A percentile compares a stretch with the other conserved stretches of the same genome.
Evolutionary conservation across 345 rosid species (phyloP).

Genomic region (Gossypium australe): DNA sequence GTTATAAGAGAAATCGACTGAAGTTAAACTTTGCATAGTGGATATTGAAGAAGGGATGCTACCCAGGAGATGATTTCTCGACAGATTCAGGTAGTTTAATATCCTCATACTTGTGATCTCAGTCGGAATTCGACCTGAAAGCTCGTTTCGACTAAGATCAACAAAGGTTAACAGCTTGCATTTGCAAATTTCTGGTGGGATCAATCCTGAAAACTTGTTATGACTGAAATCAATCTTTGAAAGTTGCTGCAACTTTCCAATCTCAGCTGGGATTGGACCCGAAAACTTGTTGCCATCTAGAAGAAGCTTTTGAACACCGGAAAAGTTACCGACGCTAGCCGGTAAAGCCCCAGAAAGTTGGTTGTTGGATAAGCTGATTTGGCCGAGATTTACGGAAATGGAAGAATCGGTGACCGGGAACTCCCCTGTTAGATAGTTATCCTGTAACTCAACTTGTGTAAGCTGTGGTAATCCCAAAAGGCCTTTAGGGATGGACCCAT

Average conservation of each 20-base stretch:
- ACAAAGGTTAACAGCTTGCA: constrained; percentile 77
- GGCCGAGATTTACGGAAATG: constrained; percentile 54
- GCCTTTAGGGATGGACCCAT: constrained; percentile 80
- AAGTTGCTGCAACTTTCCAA: constrained; percentile 73
- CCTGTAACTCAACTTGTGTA: constrained; percentile 75
- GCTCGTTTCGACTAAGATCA: constrained; percentile 76
- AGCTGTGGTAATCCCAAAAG: constrained; percentile 65
- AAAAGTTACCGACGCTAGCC: constrained; percentile 60
- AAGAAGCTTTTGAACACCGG: constrained; percentile 82
- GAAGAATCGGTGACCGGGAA: constrained; percentile 45
- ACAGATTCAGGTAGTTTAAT: constrained; percentile 75
- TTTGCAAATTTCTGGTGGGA: constrained; percentile 64
- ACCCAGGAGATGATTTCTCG: constrained; percentile 72
- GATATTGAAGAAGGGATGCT: constrained; percentile 67
- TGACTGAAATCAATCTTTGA: constrained; percentile 77
- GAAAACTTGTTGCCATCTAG: constrained; percentile 79
- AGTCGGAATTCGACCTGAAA: constrained; percentile 70
- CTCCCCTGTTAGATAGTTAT: constrained; percentile 58
- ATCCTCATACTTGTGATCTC: constrained; percentile 79
- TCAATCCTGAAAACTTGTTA: constrained; percentile 59
- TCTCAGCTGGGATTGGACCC: constrained; percentile 67
- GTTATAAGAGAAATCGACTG: constrained; percentile 87
- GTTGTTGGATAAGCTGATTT: constrained; percentile 73
- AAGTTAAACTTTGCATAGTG: constrained; percentile 83
- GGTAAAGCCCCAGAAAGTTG: constrained; percentile 72